A percentile compares a stretch with the other conserved stretches of the same genome.
These are phyloP conservation scores for Tilletia setariae DNA, from an alignment of 1,284 basidiomycete genomes.

Conservation along the genomic window DNA sequence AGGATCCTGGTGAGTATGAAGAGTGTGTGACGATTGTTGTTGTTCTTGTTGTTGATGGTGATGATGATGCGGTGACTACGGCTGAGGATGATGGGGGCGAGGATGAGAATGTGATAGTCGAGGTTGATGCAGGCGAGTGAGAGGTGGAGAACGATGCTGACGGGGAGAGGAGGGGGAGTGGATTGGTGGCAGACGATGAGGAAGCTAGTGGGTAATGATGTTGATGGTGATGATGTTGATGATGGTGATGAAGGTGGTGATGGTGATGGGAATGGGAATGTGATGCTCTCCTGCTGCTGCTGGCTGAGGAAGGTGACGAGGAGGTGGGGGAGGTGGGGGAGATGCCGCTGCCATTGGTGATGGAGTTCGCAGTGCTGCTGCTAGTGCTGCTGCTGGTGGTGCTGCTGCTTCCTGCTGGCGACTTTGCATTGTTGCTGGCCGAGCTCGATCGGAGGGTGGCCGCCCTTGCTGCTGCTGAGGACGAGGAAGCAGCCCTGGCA, in stretches of 20 bases:
- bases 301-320: background rate
- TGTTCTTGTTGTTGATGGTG: background rate
- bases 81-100: background rate
- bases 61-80: background rate
- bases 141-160: background rate
- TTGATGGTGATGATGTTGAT: background rate
- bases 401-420: too few species aligned
- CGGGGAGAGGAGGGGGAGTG: background rate
- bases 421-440: too few species aligned
- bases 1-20: constrained; percentile 9
- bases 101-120: background rate
- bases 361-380: too few species aligned
- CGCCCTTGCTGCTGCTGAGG: constrained; percentile 23
- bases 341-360: background rate
- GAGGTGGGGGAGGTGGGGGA: background rate
- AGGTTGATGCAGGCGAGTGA: constrained; percentile 1
- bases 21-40: background rate
- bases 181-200: background rate
- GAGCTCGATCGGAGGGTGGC: constrained; percentile 22
- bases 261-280: background rate
- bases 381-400: too few species aligned
- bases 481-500: constrained; percentile 31
- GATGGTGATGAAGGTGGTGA: background rate
- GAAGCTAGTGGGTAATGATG: background rate
- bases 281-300: background rate